Base-by-base conservation (phyloP, 495 filamentous ascomycete genomes). In the Sabuloglossum arenarium region DNA sequence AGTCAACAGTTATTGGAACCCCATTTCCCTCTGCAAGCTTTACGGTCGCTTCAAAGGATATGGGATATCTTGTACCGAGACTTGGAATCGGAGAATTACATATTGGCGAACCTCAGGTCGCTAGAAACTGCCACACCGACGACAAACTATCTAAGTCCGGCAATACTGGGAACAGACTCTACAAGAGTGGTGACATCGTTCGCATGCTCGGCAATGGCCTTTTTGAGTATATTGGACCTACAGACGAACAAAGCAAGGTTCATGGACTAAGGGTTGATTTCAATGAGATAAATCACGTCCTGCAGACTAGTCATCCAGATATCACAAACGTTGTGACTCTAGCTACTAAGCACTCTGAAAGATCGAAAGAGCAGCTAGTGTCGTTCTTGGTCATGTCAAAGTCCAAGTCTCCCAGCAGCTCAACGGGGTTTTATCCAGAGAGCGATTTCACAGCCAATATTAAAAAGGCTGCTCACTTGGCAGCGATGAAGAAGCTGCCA, bases 161-260 rank as follows among this genome's bases (percentile, higher is more conserved):
- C 12, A 24, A 60, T 12, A 16, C 24, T 58, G 58, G 61, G 9
- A 34, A 61, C 27, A 53, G 55, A 29, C 59, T 63, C 53, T 66
- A 64, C 51, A 66, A 60, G 54, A 61, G 30, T 53, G 64, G 64
- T 0, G 63, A 65, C 46, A 51, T 60, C 6, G 62, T 61, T 53
- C 61, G 62, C n/a, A 61, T 62, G 62, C 43, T 66, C 23, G 34
- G 46, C 2, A 55, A 62, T 45, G 59, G 61, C 27, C 19, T 14
- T 16, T 51, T 51, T 24, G 47, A 51, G 29, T 51, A 58, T 55
- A 32, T 64, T 29, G 60, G 63, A 1, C 61, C 61, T n/a, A 51
- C 56, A 6, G 63, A 63, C 37, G 63, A 65, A 30, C 63, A 65
- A 39, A 58, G 62, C 34, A 65, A 65, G 49, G 61, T 65, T 21